Evolutionary conservation across 2,329 filamentous ascomycete species (phyloP).

Genomic region (Colletotrichum cuscutae): DNA sequence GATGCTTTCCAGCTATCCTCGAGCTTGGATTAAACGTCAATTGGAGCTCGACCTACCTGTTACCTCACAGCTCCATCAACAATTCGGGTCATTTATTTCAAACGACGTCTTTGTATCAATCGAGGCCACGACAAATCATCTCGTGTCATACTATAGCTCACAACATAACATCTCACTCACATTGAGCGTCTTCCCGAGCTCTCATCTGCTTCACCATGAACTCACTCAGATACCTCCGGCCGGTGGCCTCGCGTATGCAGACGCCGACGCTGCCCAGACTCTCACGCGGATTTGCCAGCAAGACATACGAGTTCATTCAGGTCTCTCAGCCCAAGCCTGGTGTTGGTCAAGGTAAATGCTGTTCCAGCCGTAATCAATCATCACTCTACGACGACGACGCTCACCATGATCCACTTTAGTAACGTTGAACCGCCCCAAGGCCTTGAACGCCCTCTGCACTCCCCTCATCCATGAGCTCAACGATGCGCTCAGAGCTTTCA

Average conservation of each 20-base stretch:
- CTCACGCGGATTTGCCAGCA: constrained; percentile 62
- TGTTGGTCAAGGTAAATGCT: constrained; percentile 81
- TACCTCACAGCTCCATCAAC: constrained; percentile 17
- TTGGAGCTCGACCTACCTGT: constrained; percentile 20
- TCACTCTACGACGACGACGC: constrained; percentile 3
- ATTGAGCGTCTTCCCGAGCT: background rate
- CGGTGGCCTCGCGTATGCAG: constrained; percentile 70
- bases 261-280: constrained; percentile 66
- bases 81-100: background rate
- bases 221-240: constrained; percentile 66
- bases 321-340: constrained; percentile 87
- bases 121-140: background rate
- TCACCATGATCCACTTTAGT: constrained; percentile 63
- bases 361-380: constrained; percentile 30
- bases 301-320: constrained; percentile 81
- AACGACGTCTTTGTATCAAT: constrained; percentile 2
- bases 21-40: constrained; percentile 18
- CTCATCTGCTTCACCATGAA: constrained; percentile 54
- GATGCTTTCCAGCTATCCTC: constrained; percentile 42
- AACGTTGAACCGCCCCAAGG: constrained; percentile 92
- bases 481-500: constrained; percentile 76
- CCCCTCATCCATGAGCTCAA: constrained; percentile 93
- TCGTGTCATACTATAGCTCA: background rate
- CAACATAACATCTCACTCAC: background rate
- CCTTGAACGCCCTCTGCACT: constrained; percentile 91